Evolutionary conservation across 2,329 filamentous ascomycete genomes (phyloP), one percentile per base, ranked within the genome.

Genomic region (Niveomyces coronatus): DNA sequence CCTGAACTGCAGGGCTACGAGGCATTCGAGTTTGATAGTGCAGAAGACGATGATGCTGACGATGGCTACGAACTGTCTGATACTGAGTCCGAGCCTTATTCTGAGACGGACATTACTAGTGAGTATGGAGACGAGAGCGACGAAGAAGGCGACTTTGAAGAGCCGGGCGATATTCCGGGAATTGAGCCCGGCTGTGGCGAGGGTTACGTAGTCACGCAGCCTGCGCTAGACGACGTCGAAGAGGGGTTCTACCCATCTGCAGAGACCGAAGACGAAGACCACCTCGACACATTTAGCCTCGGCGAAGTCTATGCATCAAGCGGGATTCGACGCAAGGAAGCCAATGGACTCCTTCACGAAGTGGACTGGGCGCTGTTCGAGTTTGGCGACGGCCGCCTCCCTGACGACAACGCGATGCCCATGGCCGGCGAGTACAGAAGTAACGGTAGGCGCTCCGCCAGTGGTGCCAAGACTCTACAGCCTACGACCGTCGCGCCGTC

Each of bases 341-440:
- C 76, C 42, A 70, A 82, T 44, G 79, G 81, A 4, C 64, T 93
- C 17, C 68, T 85, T 5, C 89, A 95, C 55, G 89, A 96, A 57
- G 87, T 96, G 31, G 89, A 96, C 57, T 96, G 89, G 89, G 87
- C 88, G 0, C 65, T 96, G 3, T 87, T 96, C 49, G 77, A 84
- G 47, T 85, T 96, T 45, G 67, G 81, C 9, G 68, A 79, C 4
- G 71, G 79, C 9, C 76, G 89, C 1, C 64, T 79, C 11, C 84
- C 89, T 3, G 66, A 72, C 0, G 71, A 76, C 42, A 95, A 95
- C 49, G 60, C 74, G 9, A 80, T 94, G 16, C 75, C 75, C 3
- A 37, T 49, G 31, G 43, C 53, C 14, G 24, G 45, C 16, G 40
- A 39, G 20, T 34, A 30, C 11, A 19, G n/a, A n/a, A n/a, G 6